Base-by-base conservation (phyloP, 257 asterid genomes). In the Solanum phureja region DNA sequence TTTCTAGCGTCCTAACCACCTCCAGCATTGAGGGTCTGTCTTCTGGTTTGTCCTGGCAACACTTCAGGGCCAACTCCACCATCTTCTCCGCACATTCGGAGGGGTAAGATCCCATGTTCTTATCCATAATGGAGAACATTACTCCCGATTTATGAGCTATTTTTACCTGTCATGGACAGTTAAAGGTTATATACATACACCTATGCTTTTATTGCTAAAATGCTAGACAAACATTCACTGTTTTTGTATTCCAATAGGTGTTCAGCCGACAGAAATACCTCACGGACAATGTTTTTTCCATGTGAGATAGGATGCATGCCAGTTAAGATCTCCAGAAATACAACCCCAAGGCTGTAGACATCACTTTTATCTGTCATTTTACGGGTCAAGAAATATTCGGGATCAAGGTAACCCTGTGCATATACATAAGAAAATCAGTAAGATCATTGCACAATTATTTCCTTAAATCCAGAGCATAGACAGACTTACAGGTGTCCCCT, bases 351-450 rank as follows among this genome's bases (percentile, higher is more conserved):
- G 92, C 99, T 96, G 87, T 96, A 96, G 60, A 95, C 96, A 23
- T 96, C 99, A 76, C 99, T 96, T 87, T 96, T 96, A 89, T 94
- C 98, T 7, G 98, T 95, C 88, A 96, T 87, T 92, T 95, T 91
- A 88, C 90, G 93, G 9, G 98, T 96, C 92, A 92, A 87, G 92
- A 93, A 92, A 86, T 96, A 96, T 42, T 96, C 98, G 18, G 99
- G 99, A 90, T 96, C 99, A n/a, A 96, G 94, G 85, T 95, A 95
- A 16, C 99, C 99, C 98, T 96, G 83, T 21, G 93, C 90, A 90
- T 75, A 69, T 87, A 87, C 79, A 24, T 69, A 72, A 44, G 42
- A 69, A 31, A 49, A 44, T 14, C 40, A 33, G 68, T 23, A 13
- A 82, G 42, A 82, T 82, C 42, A 49, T 82, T 82, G 44, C 85